Evolutionary conservation across 768 basidiomycete genomes (phyloP).

Genomic region (Kwoniella sp.): DNA sequence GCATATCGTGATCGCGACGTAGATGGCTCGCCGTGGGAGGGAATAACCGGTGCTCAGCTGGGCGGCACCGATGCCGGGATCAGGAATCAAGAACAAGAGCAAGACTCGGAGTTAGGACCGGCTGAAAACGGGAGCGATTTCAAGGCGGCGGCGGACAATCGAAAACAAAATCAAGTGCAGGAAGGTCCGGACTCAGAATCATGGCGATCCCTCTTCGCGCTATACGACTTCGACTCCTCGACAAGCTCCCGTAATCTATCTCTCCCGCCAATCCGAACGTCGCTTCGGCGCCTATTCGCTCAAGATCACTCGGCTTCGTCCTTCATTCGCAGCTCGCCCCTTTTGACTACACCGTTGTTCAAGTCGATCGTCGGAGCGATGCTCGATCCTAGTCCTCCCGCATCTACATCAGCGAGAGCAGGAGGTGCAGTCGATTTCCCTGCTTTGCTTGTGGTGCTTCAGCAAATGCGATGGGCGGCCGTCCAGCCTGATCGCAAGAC

Average conservation of each 20-base stretch:
- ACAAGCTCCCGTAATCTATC: background rate
- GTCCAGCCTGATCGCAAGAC: conserved; percentile 10
- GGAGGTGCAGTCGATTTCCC: background rate
- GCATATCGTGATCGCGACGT: background rate
- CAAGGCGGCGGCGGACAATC: too few species aligned
- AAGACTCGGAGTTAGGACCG: background rate
- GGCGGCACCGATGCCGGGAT: background rate
- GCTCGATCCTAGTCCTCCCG: background rate
- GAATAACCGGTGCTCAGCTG: background rate
- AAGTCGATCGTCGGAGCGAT: conserved; percentile 11
- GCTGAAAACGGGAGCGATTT: background rate
- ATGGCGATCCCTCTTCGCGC: background rate
- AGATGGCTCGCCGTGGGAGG: too few species aligned
- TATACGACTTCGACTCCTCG: background rate
- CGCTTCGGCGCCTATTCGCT: background rate
- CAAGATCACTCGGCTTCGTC: background rate
- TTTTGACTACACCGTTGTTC: background rate
- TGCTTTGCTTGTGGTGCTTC: background rate
- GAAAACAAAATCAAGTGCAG: too few species aligned
- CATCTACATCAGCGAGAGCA: background rate
- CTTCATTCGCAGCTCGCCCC: background rate
- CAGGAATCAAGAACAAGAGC: too few species aligned
- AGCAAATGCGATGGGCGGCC: background rate
- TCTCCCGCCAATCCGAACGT: conserved; percentile 1
- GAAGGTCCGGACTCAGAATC: conserved; percentile 4